Conservation (phyloP, 768 basidiomycete species). For the Mycena epipterygia region DNA sequence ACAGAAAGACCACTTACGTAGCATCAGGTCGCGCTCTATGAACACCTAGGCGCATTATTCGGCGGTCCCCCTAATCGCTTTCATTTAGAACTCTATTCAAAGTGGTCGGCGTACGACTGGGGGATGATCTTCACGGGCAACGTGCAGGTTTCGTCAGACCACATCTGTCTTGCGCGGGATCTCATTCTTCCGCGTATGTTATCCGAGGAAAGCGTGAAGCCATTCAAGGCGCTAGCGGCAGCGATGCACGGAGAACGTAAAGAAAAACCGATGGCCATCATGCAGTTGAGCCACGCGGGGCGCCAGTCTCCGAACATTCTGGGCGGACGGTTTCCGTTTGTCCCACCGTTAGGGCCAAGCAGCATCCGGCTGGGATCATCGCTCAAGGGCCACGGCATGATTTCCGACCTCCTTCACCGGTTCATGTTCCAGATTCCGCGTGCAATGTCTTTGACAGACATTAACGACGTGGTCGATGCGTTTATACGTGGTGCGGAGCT, state of each 20-base stretch:
- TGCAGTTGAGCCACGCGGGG: conserved; percentile 89
- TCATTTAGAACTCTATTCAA: conserved; percentile 76
- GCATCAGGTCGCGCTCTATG: conserved; percentile 89
- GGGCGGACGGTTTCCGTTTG: conserved; percentile 74
- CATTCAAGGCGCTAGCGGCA: conserved; percentile 65
- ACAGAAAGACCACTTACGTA: background rate
- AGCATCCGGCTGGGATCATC: conserved; percentile 61
- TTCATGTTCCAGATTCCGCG: conserved; percentile 75
- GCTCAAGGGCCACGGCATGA: conserved; percentile 29
- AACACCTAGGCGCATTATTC: conserved; percentile 75
- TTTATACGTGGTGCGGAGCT: conserved; percentile 80
- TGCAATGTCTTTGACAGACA: conserved; percentile 70
- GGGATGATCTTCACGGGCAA: conserved; percentile 94
- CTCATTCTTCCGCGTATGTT: conserved; percentile 67
- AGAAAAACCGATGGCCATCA: conserved; percentile 61
- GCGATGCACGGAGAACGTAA: conserved; percentile 59
- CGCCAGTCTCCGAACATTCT: conserved; percentile 85
- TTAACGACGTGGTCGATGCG: conserved; percentile 67
- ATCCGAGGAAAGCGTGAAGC: conserved; percentile 56
- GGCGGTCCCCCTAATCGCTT: conserved; percentile 81
- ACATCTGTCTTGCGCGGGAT: conserved; percentile 82
- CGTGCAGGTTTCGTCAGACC: conserved; percentile 73
- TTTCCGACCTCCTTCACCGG: conserved; percentile 57
- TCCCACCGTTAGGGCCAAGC: conserved; percentile 80
- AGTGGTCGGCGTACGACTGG: conserved; percentile 85